phyloP scores from a whole-genome alignment of 2,329 filamentous ascomycete species.

The Colletotrichum sp. region DNA sequence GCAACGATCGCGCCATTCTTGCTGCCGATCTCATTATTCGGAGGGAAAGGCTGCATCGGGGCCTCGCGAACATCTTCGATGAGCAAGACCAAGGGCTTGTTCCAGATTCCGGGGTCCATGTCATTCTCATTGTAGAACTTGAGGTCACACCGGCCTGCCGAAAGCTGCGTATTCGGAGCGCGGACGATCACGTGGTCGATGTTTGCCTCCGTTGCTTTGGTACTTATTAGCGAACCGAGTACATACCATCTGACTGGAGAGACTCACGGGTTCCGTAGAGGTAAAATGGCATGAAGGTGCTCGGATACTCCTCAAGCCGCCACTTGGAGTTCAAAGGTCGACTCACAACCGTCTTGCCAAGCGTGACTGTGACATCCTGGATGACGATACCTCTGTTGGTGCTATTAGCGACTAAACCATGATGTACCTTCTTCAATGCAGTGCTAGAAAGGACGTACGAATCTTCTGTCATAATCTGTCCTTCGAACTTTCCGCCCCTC shows the following conservation, averaged over 20 bases:
- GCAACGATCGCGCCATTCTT: conserved; percentile 27
- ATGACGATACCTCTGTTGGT: conserved; percentile 18
- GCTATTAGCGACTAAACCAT: not conserved
- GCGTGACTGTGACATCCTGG: conserved; percentile 25
- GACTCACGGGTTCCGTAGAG: conserved; percentile 40
- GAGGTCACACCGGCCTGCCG: conserved; percentile 27
- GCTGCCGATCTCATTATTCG: conserved; percentile 27
- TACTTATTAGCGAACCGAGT: not conserved
- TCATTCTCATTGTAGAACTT: conserved; percentile 10
- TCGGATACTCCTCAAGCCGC: conserved; percentile 38
- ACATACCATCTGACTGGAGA: not conserved
- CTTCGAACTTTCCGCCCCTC: conserved; percentile 27
- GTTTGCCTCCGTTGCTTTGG: conserved; percentile 32
- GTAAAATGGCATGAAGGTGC: conserved; percentile 45
- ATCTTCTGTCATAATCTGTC: conserved; percentile 31
- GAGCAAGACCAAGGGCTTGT: conserved; percentile 30
- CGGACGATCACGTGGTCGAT: conserved; percentile 49
- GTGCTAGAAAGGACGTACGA: conserved; percentile 23
- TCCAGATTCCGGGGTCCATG: not conserved
- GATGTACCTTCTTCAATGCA: not conserved
- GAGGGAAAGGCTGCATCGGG: conserved; percentile 41
- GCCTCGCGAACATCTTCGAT: conserved; percentile 36
- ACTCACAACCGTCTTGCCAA: conserved; percentile 31
- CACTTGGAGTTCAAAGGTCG: conserved; percentile 39
- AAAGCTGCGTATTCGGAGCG: conserved; percentile 43